These are phyloP conservation scores for Hypomontagnella submonticulosa DNA, from an alignment of 495 filamentous ascomycete species.

Conservation along the genomic window DNA sequence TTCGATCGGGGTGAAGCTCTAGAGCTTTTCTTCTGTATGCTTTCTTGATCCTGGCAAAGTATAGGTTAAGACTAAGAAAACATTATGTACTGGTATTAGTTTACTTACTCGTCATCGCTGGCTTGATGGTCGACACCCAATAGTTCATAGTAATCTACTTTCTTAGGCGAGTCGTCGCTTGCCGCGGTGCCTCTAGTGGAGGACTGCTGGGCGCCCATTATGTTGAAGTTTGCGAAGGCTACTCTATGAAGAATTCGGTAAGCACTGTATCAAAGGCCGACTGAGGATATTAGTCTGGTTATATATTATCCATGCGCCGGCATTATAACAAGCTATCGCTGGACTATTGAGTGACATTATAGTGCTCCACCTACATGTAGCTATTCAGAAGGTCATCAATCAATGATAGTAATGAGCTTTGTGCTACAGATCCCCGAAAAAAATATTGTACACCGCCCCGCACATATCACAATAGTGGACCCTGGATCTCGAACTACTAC, in stretches of 20 bases:
- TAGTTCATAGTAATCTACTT: conserved; percentile 92
- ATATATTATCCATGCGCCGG: no score
- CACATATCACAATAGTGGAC: no score
- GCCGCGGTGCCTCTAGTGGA: conserved; percentile 55
- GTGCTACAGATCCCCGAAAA: no score
- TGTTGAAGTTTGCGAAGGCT: conserved; percentile 16
- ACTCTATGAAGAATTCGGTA: background rate
- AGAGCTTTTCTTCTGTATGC: conserved; percentile 91
- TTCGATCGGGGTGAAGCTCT: conserved; percentile 94
- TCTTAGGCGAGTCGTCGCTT: conserved; percentile 49
- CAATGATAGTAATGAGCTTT: no score
- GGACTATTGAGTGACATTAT: no score
- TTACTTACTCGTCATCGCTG: conserved; percentile 82
- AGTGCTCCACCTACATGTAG: no score
- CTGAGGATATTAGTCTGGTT: no score
- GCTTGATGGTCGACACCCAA: conserved; percentile 77
- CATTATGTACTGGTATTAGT: background rate
- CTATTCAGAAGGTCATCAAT: no score
- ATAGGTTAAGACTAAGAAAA: conserved; percentile 28
- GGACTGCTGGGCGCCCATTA: conserved; percentile 88
- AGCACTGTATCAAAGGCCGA: no score
- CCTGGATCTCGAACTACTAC: no score
- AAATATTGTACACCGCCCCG: no score
- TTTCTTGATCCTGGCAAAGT: conserved; percentile 79
- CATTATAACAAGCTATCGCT: no score